phyloP scores from a whole-genome alignment of 2,329 filamentous ascomycete species.

The Orbilia blumenaviensis region DNA sequence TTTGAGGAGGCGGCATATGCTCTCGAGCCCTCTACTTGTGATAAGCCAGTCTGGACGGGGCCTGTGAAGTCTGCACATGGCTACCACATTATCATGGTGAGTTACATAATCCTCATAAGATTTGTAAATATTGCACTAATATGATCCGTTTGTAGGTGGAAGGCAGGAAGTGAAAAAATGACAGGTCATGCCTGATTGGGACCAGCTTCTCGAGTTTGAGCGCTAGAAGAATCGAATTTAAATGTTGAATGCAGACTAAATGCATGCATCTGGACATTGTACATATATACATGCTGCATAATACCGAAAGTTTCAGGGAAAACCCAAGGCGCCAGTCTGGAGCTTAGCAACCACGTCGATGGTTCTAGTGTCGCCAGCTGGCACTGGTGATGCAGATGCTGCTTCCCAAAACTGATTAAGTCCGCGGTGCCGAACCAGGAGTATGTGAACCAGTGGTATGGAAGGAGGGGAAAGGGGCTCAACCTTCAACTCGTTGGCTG shows the following conservation, averaged over 20 bases:
- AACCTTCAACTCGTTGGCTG: slow-evolving; percentile 13
- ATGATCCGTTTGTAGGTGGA: slow-evolving; percentile 39
- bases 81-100: slow-evolving; percentile 54
- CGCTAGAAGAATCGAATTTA: slow-evolving; percentile 1
- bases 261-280: background rate
- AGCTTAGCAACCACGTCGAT: slow-evolving; percentile 18
- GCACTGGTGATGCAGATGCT: slow-evolving; percentile 25
- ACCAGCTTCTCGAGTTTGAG: slow-evolving; percentile 5
- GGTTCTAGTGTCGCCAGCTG: slow-evolving; percentile 10
- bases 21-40: slow-evolving; percentile 55
- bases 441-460: background rate
- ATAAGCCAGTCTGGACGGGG: slow-evolving; percentile 57
- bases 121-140: slow-evolving; percentile 28
- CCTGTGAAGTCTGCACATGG: slow-evolving; percentile 57
- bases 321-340: background rate
- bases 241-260: slow-evolving; percentile 16
- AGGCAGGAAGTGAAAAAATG: slow-evolving; percentile 44
- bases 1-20: slow-evolving; percentile 57
- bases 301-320: slow-evolving; percentile 26
- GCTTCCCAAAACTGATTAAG: slow-evolving; percentile 26
- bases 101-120: slow-evolving; percentile 9
- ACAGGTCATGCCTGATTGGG: background rate
- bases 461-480: slow-evolving; percentile 15
- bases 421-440: slow-evolving; percentile 3
- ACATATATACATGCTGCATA: slow-evolving; percentile 16